Base-by-base conservation (phyloP, 345 rosid genomes). In the Lenwebbia sp. region DNA sequence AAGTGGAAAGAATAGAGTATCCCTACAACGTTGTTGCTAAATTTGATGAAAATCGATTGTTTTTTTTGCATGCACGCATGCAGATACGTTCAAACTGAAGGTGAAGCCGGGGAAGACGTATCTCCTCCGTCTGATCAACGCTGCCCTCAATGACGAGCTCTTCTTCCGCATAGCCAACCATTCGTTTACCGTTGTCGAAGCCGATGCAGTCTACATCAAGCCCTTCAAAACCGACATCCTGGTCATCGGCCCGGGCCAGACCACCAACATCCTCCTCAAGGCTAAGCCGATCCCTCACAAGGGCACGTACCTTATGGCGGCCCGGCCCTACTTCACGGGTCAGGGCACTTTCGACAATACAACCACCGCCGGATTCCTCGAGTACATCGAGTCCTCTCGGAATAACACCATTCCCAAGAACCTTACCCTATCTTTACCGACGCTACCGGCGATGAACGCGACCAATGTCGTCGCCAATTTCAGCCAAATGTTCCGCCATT, bases 141-240 rank as follows among this genome's bases (percentile, higher is more conserved):
- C 93, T 91, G 96, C 96, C 50, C 96, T 95, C 87, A 90, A 94
- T 85, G 94, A 91, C 49, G 98, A 95, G 40, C 91, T 94, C 83
- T 96, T 94, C 89, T 94, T 96, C 90, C 90, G 92, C 88, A 93
- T 95, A 82, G 98, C 98, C 65, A 92, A 94, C 87, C 98, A 94
- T 87, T 91, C 86, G 52, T 55, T 95, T 17, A 94, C 94, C 0
- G 92, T 94, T 14, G 95, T 94, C 2, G 98, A 95, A 89, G 96
- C 95, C n/a, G 98, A 94, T 62, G 98, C 99, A 5, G 17, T 8
- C 82, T 96, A 96, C 47, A 90, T 94, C 40, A 94, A 96, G 89
- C 99, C 99, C 52, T 94, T 95, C 84, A 55, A 87, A 57, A 93
- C 96, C n/a, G 82, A 89, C 30, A 33, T 86, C 13, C 81, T 94